phyloP scores from a whole-genome alignment of 129 eudicot species.

The Flaveria bidentis region DNA sequence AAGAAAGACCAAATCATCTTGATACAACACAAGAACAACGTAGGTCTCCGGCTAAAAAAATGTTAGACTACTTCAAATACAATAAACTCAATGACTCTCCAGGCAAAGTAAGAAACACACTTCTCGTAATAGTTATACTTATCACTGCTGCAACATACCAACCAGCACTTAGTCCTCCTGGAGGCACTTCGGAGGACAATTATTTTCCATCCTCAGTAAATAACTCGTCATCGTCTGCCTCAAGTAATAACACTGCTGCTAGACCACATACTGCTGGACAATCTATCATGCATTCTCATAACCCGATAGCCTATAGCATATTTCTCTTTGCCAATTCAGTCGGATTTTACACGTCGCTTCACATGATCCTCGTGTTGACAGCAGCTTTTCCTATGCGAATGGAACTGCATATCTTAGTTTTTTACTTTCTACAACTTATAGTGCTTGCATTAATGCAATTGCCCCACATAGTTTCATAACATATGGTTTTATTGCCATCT shows the following conservation, averaged over 20 bases:
- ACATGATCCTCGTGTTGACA: constrained; percentile 37
- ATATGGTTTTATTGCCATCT: constrained; percentile 16
- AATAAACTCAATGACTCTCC: constrained; percentile 44
- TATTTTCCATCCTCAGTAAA: background rate
- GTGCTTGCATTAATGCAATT: constrained; percentile 31
- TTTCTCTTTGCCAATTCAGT: constrained; percentile 36
- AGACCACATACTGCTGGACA: constrained; percentile 34
- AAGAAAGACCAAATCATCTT: constrained; percentile 9
- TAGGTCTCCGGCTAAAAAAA: constrained; percentile 10
- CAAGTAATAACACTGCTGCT: background rate
- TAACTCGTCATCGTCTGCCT: constrained; percentile 2
- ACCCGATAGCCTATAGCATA: constrained; percentile 1
- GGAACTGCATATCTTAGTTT: constrained; percentile 33
- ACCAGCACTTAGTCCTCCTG: constrained; percentile 50
- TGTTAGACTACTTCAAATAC: constrained; percentile 40
- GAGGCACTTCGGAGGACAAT: constrained; percentile 45
- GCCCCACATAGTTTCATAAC: constrained; percentile 20
- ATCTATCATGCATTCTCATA: constrained; percentile 36
- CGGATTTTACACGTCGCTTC: constrained; percentile 39
- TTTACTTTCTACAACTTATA: constrained; percentile 30
- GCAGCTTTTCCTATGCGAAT: constrained; percentile 39
- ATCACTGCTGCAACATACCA: constrained; percentile 51
- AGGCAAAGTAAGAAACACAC: constrained; percentile 38
- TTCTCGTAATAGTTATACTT: constrained; percentile 39
- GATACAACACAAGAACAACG: background rate